A percentile compares a stretch with the other conserved stretches of the same genome.
Conservation (phyloP, 2,329 filamentous ascomycete genomes). For the Metarhizium robertsii region DNA sequence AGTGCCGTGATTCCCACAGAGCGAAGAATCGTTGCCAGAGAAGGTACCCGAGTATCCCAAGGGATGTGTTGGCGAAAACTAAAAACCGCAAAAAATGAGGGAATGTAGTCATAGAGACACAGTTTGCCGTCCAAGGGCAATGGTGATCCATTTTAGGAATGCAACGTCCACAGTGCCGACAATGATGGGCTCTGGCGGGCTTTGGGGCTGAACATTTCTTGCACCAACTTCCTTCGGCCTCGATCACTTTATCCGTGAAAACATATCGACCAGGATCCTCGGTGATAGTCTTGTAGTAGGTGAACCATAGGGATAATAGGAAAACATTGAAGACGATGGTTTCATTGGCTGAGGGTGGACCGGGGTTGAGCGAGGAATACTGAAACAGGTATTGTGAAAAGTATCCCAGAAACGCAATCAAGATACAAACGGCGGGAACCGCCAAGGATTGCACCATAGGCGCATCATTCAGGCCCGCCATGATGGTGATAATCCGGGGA, state of each 20-base stretch:
- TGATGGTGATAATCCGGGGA: conserved; percentile 9
- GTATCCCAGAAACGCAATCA: conserved; percentile 64
- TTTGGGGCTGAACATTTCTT: conserved; percentile 66
- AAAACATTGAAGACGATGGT: conserved; percentile 56
- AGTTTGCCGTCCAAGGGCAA: conserved; percentile 78
- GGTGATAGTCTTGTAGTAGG: conserved; percentile 54
- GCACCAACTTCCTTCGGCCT: conserved; percentile 51
- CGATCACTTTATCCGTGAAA: conserved; percentile 29
- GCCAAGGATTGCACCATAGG: conserved; percentile 45
- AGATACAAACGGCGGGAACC: conserved; percentile 55
- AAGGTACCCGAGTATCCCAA: conserved; percentile 52
- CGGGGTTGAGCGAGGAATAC: conserved; percentile 45
- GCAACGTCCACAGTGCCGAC: conserved; percentile 64
- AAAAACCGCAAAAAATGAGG: conserved; percentile 78
- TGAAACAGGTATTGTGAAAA: conserved; percentile 63
- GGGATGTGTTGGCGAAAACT: conserved; percentile 54
- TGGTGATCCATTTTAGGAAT: conserved; percentile 80
- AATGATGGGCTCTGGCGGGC: conserved; percentile 73
- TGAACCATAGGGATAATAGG: conserved; percentile 55
- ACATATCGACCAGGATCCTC: conserved; percentile 48
- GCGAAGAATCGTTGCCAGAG: conserved; percentile 48
- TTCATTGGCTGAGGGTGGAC: conserved; percentile 48
- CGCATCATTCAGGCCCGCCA: conserved; percentile 33
- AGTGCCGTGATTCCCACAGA: conserved; percentile 55
- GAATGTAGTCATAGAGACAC: conserved; percentile 72